A percentile compares a stretch with the other conserved stretches of the same genome.
Evolutionary conservation across 495 filamentous ascomycete species (phyloP).

Genomic region (Tuber microsphaerosporum): DNA sequence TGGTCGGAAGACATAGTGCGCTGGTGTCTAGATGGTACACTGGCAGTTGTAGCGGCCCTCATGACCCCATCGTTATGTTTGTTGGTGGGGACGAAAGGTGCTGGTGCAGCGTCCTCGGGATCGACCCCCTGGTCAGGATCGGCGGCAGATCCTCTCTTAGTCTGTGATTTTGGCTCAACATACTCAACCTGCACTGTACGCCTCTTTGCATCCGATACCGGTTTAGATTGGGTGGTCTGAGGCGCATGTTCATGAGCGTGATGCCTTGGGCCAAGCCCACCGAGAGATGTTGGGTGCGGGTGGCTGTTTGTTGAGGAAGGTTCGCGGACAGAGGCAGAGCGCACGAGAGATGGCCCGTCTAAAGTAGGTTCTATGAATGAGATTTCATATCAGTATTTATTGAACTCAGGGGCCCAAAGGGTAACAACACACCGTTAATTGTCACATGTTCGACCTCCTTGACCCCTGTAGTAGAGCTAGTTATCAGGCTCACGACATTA

Average conservation of each 20-base stretch:
- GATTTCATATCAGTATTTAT: constrained; percentile 25
- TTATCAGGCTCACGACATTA: constrained; percentile 91
- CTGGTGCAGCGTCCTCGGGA: constrained; percentile 34
- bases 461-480: constrained; percentile 82
- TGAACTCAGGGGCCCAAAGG: constrained; percentile 3
- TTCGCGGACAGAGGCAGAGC: constrained; percentile 88
- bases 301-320: constrained; percentile 59
- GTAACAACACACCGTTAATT: constrained; percentile 43
- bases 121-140: constrained; percentile 44
- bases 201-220: constrained; percentile 72
- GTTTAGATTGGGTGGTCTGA: constrained; percentile 56
- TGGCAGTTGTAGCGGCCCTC: constrained; percentile 42
- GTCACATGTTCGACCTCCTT: constrained; percentile 79
- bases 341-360: constrained; percentile 61
- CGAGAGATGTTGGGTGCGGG: constrained; percentile 53
- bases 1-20: constrained; percentile 27
- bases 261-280: constrained; percentile 66
- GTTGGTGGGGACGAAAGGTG: constrained; percentile 35
- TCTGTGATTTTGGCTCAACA: constrained; percentile 82
- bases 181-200: constrained; percentile 97
- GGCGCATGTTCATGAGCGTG: constrained; percentile 67
- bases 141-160: constrained; percentile 50
- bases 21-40: constrained; percentile 41
- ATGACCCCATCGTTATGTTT: constrained; percentile 32
- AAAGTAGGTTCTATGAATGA: constrained; percentile 48